Percentiles rank a stretch among this genome's conserved stretches.
Evolutionary conservation across 192 early-diverging fungal species (phyloP).

Genomic region (Gonapodya prolifera): DNA sequence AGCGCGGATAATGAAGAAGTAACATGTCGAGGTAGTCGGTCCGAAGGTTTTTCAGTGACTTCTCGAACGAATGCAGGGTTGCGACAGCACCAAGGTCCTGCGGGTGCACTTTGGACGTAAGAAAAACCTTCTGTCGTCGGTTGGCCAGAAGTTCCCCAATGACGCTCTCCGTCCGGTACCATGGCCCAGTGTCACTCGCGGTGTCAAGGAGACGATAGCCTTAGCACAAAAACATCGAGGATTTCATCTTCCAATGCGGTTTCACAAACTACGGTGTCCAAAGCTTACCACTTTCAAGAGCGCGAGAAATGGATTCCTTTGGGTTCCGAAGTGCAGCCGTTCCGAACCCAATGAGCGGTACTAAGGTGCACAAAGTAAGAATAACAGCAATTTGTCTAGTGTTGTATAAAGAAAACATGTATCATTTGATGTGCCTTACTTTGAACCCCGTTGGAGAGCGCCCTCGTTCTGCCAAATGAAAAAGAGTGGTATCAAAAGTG

Average conservation of each 20-base stretch:
- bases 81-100: neutral
- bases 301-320: neutral
- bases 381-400: too few species aligned
- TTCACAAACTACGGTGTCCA: too few species aligned
- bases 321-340: neutral
- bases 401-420: too few species aligned
- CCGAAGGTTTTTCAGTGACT: neutral
- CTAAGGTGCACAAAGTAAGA: neutral
- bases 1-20: neutral
- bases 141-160: neutral
- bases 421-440: too few species aligned
- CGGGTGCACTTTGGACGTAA: neutral
- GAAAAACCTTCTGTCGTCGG: neutral
- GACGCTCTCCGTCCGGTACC: neutral
- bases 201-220: neutral
- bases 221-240: too few species aligned
- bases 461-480: too few species aligned
- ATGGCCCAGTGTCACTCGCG: neutral
- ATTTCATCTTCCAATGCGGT: too few species aligned
- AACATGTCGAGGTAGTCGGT: neutral
- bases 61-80: neutral
- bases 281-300: too few species aligned
- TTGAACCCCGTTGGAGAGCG: too few species aligned
- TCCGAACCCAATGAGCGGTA: neutral
- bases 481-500: too few species aligned